Conservation (phyloP, 1,139 yeast genomes). For the Entelexis paramagnoliae region DNA sequence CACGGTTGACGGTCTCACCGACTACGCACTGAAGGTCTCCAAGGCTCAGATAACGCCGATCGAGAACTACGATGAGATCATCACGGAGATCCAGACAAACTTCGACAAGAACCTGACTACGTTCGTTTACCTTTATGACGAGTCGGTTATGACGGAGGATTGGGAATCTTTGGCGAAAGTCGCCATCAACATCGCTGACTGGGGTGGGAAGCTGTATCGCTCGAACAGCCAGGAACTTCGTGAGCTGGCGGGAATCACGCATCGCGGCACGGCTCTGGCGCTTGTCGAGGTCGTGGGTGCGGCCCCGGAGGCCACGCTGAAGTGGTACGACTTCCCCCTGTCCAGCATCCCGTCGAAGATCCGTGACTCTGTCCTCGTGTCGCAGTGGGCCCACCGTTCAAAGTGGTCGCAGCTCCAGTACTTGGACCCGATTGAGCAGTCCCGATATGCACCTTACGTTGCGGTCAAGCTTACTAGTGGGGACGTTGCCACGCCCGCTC, state of each 20-base stretch:
- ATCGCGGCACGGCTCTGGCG: slow-evolving; percentile 21
- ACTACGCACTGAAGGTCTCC: slow-evolving; percentile 18
- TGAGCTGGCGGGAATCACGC: slow-evolving; percentile 21
- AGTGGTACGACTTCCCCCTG: slow-evolving; percentile 18
- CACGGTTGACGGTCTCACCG: slow-evolving; percentile 13
- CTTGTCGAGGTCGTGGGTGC: slow-evolving; percentile 15
- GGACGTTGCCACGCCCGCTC: slow-evolving; percentile 1
- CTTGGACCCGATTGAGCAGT: slow-evolving; percentile 13
- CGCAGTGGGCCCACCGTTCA: slow-evolving; percentile 17
- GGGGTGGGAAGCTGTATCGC: slow-evolving; percentile 30
- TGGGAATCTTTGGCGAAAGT: slow-evolving; percentile 33
- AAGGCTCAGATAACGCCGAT: slow-evolving; percentile 21
- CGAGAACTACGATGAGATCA: slow-evolving; percentile 12
- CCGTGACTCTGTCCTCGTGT: slow-evolving; percentile 18
- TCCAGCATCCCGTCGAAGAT: slow-evolving; percentile 20
- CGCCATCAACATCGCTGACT: slow-evolving; percentile 30
- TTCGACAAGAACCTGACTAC: slow-evolving; percentile 21
- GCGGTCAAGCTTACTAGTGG: slow-evolving; percentile 14
- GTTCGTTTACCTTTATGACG: slow-evolving; percentile 35
- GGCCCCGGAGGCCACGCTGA: slow-evolving; percentile 8
- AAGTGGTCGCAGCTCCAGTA: slow-evolving; percentile 14
- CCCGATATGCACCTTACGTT: slow-evolving; percentile 15
- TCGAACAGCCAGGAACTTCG: slow-evolving; percentile 29
- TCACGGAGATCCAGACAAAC: slow-evolving; percentile 11
- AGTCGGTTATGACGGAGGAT: slow-evolving; percentile 34